Base-by-base conservation (phyloP, 257 asterid species). In the Cinchona pubescens region DNA sequence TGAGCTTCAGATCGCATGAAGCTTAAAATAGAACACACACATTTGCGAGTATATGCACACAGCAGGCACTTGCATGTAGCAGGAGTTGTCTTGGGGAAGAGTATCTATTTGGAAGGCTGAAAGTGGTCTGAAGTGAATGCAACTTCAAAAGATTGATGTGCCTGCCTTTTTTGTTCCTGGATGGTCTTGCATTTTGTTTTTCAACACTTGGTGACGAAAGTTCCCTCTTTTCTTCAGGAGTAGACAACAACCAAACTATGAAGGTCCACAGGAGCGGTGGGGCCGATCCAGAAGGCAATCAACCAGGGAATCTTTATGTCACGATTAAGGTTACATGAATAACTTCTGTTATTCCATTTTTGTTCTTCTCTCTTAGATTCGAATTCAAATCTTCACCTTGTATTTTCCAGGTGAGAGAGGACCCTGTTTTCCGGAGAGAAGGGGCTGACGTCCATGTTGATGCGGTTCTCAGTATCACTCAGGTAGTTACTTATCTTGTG, bases 361-460 rank as follows among this genome's bases (percentile, higher is more conserved):
- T 71, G 5, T 13, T 14, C 10, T 67, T 72, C 38, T 60, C 45
- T 55, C 42, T 42, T 74, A 46, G 27, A 59, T 14, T 80, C 18
- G 46, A 27, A 3, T 7, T 67, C 30, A 21, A 79, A 42, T 59
- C 75, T 66, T 70, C 75, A 56, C 74, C 51, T 74, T 46, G 62
- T 73, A 32, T 76, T 74, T 82, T 71, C 56, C 86, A 93, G 98
- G 97, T 94, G 78, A 92, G 91, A 73, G 97, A 92, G 87, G 98
- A 94, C 74, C 98, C 98, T 1, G 96, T 94, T 64, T 94, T 94
- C 85, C 94, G 96, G 53, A 90, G 98, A 81, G 96, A 94, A 84
- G 96, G 96, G 60, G 82, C 98, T 55, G 92, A 94, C 76, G 88
- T 94, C 76, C 98, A 92, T 75, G 97, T 94, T 46, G 97, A 92